Evolutionary conservation across 148 eudicot genomes (phyloP).

Genomic region (Silene uniflora): DNA sequence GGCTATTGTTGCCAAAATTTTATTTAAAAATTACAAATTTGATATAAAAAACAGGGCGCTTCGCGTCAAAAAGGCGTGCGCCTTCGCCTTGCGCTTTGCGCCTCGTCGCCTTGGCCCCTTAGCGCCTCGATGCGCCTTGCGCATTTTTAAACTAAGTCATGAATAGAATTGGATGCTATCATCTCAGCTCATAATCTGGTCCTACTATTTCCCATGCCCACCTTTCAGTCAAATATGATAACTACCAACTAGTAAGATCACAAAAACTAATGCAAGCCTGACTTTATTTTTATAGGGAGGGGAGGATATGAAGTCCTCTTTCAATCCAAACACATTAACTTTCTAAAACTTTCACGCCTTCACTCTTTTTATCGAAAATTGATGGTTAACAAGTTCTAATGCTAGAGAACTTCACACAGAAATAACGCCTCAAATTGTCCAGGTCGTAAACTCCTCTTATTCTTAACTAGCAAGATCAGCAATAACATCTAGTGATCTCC

Average conservation of each 20-base stretch:
- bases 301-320: neutral
- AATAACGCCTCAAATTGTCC: neutral
- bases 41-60: no score
- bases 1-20: no score
- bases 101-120: no score
- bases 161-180: neutral
- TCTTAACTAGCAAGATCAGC: neutral
- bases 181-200: neutral
- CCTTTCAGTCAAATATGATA: neutral
- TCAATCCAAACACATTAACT: neutral
- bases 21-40: no score
- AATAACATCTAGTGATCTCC: no score
- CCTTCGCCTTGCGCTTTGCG: no score
- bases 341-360: neutral
- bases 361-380: neutral
- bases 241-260: neutral
- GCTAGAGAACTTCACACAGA: neutral
- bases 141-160: no score
- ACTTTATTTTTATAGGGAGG: neutral
- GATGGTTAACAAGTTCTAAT: neutral
- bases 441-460: neutral
- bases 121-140: no score
- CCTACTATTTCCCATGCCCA: neutral
- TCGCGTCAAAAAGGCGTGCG: no score
- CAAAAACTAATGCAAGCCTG: neutral